Percentiles rank a stretch among this genome's conserved stretches.
These are phyloP conservation scores for Sugiyamaella pinicola DNA, from an alignment of 1,139 yeast species.

Conservation along the genomic window DNA sequence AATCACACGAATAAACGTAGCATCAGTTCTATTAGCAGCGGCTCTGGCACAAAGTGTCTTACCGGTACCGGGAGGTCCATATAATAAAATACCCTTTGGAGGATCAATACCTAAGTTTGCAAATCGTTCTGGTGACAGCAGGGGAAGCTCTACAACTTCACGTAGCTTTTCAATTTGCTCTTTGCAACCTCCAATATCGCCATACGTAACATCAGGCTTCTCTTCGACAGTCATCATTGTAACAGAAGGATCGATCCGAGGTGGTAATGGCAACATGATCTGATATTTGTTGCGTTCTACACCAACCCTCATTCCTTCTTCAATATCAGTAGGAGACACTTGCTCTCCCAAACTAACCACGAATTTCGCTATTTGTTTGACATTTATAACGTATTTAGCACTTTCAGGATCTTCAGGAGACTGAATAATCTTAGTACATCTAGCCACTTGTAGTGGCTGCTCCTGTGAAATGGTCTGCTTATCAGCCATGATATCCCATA, in stretches of 20 bases:
- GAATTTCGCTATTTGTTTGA: slow-evolving; percentile 96
- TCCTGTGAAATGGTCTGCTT: slow-evolving; percentile 90
- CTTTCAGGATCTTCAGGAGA: slow-evolving; percentile 68
- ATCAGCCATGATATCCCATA: slow-evolving; percentile 98
- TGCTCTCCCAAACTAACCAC: slow-evolving; percentile 96
- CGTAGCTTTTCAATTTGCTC: slow-evolving; percentile 96
- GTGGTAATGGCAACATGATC: slow-evolving; percentile 95
- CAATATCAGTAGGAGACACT: slow-evolving; percentile 97
- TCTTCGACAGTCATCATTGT: slow-evolving; percentile 99
- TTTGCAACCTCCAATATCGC: slow-evolving; percentile 96
- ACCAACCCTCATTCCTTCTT: slow-evolving; percentile 99
- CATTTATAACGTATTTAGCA: slow-evolving; percentile 90
- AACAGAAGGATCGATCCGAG: slow-evolving; percentile 94
- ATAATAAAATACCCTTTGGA: slow-evolving; percentile 92
- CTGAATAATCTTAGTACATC: slow-evolving; percentile 96
- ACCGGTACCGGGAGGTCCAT: slow-evolving; percentile 99
- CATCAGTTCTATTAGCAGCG: slow-evolving; percentile 98
- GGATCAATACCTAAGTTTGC: slow-evolving; percentile 97
- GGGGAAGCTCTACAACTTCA: slow-evolving; percentile 95
- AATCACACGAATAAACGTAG: slow-evolving; percentile 95
- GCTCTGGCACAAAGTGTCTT: slow-evolving; percentile 98
- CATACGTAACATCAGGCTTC: slow-evolving; percentile 82
- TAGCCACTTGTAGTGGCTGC: slow-evolving; percentile 95
- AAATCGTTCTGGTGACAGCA: slow-evolving; percentile 92
- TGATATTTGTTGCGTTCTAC: slow-evolving; percentile 97